A percentile compares a stretch with the other conserved stretches of the same genome.
Conservation (phyloP, 2,329 filamentous ascomycete species). For the Lachnellula suecica region DNA sequence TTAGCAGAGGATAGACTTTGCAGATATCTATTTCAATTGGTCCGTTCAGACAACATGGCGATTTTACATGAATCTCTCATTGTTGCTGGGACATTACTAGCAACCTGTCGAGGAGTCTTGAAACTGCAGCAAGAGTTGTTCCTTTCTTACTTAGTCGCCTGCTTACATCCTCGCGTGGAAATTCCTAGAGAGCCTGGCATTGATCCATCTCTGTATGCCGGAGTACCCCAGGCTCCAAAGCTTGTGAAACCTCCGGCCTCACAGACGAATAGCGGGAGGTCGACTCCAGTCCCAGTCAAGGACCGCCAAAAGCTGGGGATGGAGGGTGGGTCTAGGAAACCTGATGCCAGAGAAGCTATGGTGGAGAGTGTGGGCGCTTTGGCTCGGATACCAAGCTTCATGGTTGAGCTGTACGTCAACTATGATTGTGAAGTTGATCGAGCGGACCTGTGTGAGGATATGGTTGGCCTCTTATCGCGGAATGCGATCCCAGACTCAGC, state of each 20-base stretch:
- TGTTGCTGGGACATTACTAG: constrained; percentile 85
- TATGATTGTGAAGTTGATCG: constrained; percentile 95
- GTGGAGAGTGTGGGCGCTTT: constrained; percentile 93
- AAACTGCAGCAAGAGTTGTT: constrained; percentile 98
- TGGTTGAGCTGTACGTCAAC: constrained; percentile 95
- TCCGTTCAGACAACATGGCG: constrained; percentile 93
- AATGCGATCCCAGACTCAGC: constrained; percentile 97
- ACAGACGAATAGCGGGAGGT: constrained; percentile 74
- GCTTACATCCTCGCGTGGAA: constrained; percentile 88
- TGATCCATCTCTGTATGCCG: constrained; percentile 86
- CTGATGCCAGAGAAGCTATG: constrained; percentile 96
- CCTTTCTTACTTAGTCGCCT: constrained; percentile 89
- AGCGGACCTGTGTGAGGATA: constrained; percentile 89
- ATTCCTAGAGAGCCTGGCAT: constrained; percentile 90
- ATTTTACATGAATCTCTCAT: constrained; percentile 90
- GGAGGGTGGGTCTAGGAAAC: constrained; percentile 87
- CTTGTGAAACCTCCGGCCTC: constrained; percentile 77
- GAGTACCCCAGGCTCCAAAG: constrained; percentile 88
- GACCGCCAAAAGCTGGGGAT: constrained; percentile 90
- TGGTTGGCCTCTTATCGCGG: constrained; percentile 86
- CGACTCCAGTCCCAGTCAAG: constrained; percentile 87
- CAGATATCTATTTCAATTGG: constrained; percentile 91
- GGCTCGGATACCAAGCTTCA: constrained; percentile 88
- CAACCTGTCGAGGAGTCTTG: constrained; percentile 85
- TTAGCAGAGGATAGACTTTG: constrained; percentile 93